Conservation (phyloP, 2,329 filamentous ascomycete species). For the Xylariaceae sp. region DNA sequence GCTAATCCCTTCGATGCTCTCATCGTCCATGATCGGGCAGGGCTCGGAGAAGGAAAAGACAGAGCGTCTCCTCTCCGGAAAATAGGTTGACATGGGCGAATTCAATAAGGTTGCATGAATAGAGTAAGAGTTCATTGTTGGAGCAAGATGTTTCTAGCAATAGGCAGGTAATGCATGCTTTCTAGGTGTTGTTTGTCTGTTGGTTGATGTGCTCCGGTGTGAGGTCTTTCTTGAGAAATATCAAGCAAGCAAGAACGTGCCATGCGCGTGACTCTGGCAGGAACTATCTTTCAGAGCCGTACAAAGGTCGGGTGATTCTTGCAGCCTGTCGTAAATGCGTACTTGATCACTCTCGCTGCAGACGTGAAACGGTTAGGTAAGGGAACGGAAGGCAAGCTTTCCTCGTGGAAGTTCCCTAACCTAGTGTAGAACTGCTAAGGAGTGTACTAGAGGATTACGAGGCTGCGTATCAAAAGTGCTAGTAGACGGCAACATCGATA, state of each 20-base stretch:
- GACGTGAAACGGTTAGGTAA: constrained; percentile 2
- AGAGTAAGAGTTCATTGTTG: constrained; percentile 10
- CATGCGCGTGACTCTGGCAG: neutral
- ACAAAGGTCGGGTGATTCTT: constrained; percentile 10
- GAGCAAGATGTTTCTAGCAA: neutral
- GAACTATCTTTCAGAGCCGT: neutral
- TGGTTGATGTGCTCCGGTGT: neutral
- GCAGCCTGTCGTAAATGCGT: too few species aligned
- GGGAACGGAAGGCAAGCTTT: too few species aligned
- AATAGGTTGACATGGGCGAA: constrained; percentile 10
- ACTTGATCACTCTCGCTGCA: neutral
- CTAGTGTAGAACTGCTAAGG: too few species aligned
- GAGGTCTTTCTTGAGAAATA: neutral
- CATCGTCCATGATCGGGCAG: constrained; percentile 16
- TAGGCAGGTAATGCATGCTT: constrained; percentile 15
- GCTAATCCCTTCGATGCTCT: constrained; percentile 26
- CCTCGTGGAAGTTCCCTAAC: too few species aligned
- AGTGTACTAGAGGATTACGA: too few species aligned
- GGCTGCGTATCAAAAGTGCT: too few species aligned
- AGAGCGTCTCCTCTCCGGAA: constrained; percentile 7
- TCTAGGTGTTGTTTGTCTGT: constrained; percentile 5
- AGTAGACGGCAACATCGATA: too few species aligned
- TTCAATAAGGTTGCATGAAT: constrained; percentile 21
- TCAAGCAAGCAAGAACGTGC: neutral
- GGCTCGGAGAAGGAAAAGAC: constrained; percentile 17